A percentile compares a stretch with the other conserved stretches of the same genome.
Evolutionary conservation across 768 basidiomycete species (phyloP).

Genomic region (Serendipita vermifera): DNA sequence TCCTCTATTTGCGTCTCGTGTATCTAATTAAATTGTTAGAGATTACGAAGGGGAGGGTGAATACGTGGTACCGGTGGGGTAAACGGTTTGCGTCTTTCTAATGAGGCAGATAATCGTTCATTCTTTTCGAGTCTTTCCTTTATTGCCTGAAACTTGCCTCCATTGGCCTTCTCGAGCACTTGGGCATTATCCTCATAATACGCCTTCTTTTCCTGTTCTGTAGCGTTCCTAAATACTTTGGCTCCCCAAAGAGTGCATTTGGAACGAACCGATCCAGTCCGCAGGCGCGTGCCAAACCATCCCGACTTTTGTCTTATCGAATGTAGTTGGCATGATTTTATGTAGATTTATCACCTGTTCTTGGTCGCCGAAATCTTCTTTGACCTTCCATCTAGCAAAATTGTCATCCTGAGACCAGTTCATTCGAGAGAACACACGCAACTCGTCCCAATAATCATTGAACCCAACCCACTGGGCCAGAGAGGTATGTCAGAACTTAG

Average conservation of each 20-base stretch:
- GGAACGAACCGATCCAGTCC: slow-evolving; percentile 1
- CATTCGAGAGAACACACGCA: neutral
- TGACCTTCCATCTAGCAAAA: no score
- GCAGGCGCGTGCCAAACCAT: neutral
- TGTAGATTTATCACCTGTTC: neutral
- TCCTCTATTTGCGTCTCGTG: neutral
- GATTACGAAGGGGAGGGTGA: neutral
- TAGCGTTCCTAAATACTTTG: neutral
- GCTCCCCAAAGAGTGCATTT: no score
- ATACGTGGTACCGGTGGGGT: neutral
- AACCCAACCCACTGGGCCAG: slow-evolving; percentile 7
- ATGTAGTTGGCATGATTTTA: neutral
- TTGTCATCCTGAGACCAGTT: neutral
- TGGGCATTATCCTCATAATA: slow-evolving; percentile 1
- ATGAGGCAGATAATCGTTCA: neutral
- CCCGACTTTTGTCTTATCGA: neutral
- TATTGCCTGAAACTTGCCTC: no score
- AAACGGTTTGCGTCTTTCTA: neutral
- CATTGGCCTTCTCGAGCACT: no score
- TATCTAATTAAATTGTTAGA: neutral
- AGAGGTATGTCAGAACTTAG: neutral
- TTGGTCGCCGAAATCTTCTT: no score
- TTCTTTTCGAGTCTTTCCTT: neutral
- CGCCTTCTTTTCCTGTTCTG: neutral
- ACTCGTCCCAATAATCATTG: neutral